phyloP scores from a whole-genome alignment of 2,329 filamentous ascomycete species.

The Clarireedia monteithiana region DNA sequence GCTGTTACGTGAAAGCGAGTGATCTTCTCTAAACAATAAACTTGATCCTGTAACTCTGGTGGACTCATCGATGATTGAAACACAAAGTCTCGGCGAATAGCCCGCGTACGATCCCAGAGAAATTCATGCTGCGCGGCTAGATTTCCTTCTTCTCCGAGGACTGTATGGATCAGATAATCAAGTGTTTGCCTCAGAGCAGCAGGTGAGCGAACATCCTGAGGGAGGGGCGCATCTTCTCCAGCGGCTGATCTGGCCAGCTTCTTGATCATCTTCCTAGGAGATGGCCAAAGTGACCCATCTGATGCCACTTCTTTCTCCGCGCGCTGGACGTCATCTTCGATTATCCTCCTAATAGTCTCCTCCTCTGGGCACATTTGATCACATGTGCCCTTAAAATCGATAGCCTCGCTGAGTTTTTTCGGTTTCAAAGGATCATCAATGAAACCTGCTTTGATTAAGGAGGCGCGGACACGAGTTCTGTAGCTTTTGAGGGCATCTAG shows the following conservation, averaged over 20 bases:
- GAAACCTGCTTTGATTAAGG: conserved; percentile 49
- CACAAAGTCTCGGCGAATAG: conserved; percentile 60
- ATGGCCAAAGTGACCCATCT: conserved; percentile 37
- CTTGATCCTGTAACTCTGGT: conserved; percentile 46
- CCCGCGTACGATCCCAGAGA: conserved; percentile 60
- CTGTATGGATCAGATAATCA: conserved; percentile 54
- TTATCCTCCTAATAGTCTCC: conserved; percentile 55
- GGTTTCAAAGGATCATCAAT: conserved; percentile 59
- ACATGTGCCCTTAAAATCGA: conserved; percentile 60
- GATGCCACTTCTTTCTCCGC: conserved; percentile 42
- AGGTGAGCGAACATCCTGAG: conserved; percentile 59
- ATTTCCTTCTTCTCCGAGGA: conserved; percentile 46
- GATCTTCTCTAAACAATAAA: conserved; percentile 59
- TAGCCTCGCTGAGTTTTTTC: conserved; percentile 54
- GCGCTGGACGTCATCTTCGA: conserved; percentile 49
- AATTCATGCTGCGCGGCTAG: conserved; percentile 53
- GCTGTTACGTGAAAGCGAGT: conserved; percentile 59
- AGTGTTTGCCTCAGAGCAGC: conserved; percentile 50
- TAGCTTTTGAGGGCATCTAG: conserved; percentile 50
- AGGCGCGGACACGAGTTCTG: conserved; percentile 46
- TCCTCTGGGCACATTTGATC: conserved; percentile 64
- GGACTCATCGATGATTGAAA: conserved; percentile 54
- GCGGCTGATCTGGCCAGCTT: conserved; percentile 60
- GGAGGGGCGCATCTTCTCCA: conserved; percentile 58
- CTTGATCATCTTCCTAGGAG: conserved; percentile 53